Evolutionary conservation across 768 basidiomycete genomes (phyloP).

Genomic region (Xerocomellus amylosporus): DNA sequence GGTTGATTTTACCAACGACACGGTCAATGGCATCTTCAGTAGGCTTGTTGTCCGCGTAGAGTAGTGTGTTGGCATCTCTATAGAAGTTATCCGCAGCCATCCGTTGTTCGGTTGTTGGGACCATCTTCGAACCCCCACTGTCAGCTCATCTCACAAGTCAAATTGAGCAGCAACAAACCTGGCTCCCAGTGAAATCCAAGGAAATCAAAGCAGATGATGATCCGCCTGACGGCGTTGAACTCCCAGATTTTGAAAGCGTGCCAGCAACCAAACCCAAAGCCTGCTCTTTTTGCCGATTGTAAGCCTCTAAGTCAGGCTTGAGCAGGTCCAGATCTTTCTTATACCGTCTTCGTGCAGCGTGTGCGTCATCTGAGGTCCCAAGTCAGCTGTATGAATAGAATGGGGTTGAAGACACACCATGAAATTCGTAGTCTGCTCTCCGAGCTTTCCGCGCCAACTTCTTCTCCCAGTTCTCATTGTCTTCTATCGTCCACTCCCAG

Average conservation of each 20-base stretch:
- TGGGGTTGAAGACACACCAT: conserved; percentile 53
- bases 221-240: conserved; percentile 29
- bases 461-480: conserved; percentile 31
- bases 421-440: conserved; percentile 86
- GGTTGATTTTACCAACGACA: conserved; percentile 87
- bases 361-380: conserved; percentile 68
- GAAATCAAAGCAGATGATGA: conserved; percentile 41
- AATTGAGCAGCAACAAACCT: conserved; percentile 32
- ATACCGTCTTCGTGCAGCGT: conserved; percentile 85
- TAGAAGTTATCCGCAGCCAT: conserved; percentile 81
- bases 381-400: neutral
- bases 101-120: conserved; percentile 58
- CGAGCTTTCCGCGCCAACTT: conserved; percentile 78
- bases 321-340: conserved; percentile 88
- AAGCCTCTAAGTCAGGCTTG: conserved; percentile 83
- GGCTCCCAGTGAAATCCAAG: conserved; percentile 50
- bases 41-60: conserved; percentile 95
- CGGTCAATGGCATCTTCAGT: conserved; percentile 93
- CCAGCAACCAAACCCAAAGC: conserved; percentile 74
- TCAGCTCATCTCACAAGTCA: conserved; percentile 7
- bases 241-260: conserved; percentile 47
- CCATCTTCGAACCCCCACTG: conserved; percentile 35
- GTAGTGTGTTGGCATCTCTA: conserved; percentile 86
- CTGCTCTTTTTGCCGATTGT: conserved; percentile 87
- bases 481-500: conserved; percentile 66